A percentile compares a stretch with the other conserved stretches of the same genome.
Conservation (phyloP, 257 asterid genomes). For the Solanum sitiens region DNA sequence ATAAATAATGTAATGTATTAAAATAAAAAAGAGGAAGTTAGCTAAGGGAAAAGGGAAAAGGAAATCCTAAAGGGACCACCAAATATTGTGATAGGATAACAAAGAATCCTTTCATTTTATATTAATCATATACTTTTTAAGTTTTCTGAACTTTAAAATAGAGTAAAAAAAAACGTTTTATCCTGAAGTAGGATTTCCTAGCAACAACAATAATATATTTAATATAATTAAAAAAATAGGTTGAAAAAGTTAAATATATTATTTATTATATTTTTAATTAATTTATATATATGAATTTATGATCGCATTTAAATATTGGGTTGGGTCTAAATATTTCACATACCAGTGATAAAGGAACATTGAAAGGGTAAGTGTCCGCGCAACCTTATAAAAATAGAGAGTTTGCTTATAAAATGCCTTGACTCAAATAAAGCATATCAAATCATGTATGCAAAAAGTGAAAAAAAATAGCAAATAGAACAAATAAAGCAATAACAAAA, state of each 20-base stretch:
- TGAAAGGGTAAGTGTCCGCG: too few relatives aligned
- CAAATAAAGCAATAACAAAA: background rate
- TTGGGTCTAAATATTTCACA: too few relatives aligned
- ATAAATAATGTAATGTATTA: background rate
- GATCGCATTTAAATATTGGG: too few relatives aligned
- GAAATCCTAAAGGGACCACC: background rate
- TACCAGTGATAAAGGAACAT: too few relatives aligned
- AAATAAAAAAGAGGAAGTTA: background rate
- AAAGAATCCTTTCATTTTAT: background rate
- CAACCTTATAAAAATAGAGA: background rate
- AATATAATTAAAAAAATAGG: too few relatives aligned
- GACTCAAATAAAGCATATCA: background rate
- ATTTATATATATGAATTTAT: too few relatives aligned
- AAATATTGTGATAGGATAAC: background rate
- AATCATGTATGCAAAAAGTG: background rate
- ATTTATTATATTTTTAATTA: too few relatives aligned
- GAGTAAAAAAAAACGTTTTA: background rate
- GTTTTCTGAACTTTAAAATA: background rate
- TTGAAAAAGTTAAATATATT: too few relatives aligned
- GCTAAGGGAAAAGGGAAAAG: background rate
- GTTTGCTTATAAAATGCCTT: fast-evolving
- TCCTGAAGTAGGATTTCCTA: background rate
- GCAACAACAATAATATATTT: background rate
- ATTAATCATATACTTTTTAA: background rate
- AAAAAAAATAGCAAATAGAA: background rate